These are phyloP conservation scores for Calonectria crousiana DNA, from an alignment of 2,329 filamentous ascomycete genomes.

Conservation along the genomic window DNA sequence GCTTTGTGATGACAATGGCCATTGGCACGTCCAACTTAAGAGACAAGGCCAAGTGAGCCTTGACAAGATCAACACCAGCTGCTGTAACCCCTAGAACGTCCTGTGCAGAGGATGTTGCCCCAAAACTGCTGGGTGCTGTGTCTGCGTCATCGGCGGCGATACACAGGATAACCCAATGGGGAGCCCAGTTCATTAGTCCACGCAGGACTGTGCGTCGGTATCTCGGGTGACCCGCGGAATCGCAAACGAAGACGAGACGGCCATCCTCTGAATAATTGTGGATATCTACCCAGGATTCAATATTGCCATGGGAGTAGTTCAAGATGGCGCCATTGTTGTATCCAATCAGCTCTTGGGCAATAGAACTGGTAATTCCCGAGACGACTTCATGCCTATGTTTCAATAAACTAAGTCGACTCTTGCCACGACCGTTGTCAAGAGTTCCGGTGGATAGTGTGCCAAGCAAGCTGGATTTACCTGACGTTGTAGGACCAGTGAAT, in stretches of 20 bases:
- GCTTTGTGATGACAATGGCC: conserved; percentile 88
- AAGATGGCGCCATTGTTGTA: conserved; percentile 75
- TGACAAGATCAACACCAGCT: conserved; percentile 76
- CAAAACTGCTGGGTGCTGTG: conserved; percentile 41
- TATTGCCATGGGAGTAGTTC: conserved; percentile 88
- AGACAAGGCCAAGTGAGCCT: conserved; percentile 87
- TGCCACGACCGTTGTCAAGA: conserved; percentile 91
- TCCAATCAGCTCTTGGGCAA: conserved; percentile 93
- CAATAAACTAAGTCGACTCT: conserved; percentile 86
- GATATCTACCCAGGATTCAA: conserved; percentile 95
- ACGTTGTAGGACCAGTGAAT: conserved; percentile 88
- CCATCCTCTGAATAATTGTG: conserved; percentile 81
- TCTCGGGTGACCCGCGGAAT: conserved; percentile 90
- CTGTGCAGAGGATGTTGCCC: conserved; percentile 62
- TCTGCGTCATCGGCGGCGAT: conserved; percentile 83
- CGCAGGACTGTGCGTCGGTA: conserved; percentile 91
- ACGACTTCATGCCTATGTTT: conserved; percentile 94
- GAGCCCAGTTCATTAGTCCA: conserved; percentile 94
- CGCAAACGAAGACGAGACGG: conserved; percentile 87
- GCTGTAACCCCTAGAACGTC: conserved; percentile 64
- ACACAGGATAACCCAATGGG: conserved; percentile 92
- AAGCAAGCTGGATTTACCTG: conserved; percentile 91
- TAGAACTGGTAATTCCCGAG: conserved; percentile 92
- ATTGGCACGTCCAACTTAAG: conserved; percentile 83
- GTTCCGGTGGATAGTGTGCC: conserved; percentile 90